Evolutionary conservation across 441 rosid species (phyloP), one percentile per base, ranked within the genome.

Genomic region (California macrophylla): DNA sequence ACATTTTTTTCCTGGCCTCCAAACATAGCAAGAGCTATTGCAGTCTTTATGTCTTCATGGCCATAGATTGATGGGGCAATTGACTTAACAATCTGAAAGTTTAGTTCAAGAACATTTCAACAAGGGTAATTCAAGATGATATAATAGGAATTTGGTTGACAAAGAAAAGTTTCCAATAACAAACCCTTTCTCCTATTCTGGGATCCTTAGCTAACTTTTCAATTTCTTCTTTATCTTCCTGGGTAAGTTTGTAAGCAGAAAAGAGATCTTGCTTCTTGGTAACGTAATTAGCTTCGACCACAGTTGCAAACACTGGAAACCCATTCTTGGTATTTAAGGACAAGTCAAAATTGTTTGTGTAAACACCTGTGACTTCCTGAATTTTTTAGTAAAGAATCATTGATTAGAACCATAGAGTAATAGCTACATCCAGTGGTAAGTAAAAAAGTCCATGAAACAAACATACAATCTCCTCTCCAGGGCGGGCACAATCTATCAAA

Each of bases 1-100:
- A 90, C 96, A 68, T 89, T 92, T 73, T 94, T 92, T 85, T 94
- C 98, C 73, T 94, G 99, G 66, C 98, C 99, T 76, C 98, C 99
- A 77, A 94, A 94, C 97, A 90, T 94, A n/a, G 98, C 96, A 73
- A 94, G 94, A 50, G 99, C 83, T 65, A 94, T 70, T 64, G 97
- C 99, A 56, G 97, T 92, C 85, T 92, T 94, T 72, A 94, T 92
- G 83, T 92, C 98, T 50, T 90, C 99, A n/a, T 92, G 99, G 66
- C 99, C 98, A 80, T 94, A 92, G 65, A 94, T 94, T 38, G 98
- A 94, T 6, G 97, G 99, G 15, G 98, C 97, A 73, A 92, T 87
- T 56, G 97, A 94, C 86, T 94, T 92, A 64, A 94, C 76, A 79
- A 94, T 89, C 98, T 94, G 85, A 52, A 71, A 72, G 40, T 69